Base-by-base conservation (phyloP, 257 asterid genomes). In the Solanum bulbocastanum region DNA sequence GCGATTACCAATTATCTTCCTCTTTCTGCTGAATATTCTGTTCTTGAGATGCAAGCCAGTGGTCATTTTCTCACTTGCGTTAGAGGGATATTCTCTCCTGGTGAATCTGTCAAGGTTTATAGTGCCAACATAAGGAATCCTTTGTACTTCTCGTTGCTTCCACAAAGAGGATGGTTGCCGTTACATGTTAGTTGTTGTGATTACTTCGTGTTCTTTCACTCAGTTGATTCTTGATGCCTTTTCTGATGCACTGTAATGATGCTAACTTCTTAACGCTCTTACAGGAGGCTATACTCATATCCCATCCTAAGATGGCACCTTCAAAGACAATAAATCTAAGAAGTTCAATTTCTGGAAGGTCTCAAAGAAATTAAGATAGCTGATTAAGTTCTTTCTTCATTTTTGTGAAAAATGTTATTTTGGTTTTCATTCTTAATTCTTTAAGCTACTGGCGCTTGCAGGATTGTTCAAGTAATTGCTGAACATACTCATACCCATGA, bases 311-410 rank as follows among this genome's bases (percentile, higher is more conserved):
- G 90, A 90, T 75, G 90, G 88, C 89, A 75, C 94, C 99, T 35
- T 89, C 98, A 60, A 96, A 94, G 91, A 91, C 99, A 10, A 92
- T 97, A 83, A 92, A 88, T 91, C 93, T 97, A 86, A 92, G 99
- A 91, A 97, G 99, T 91, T 93, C 99, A 78, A 91, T 95, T 88
- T 94, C 99, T 90, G 98, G 99, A 95, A 97, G 99, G 99, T 97
- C 88, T 82, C 44, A 20, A 18, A 49, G 71, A 49, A 82, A 82
- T 49, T 49, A 82, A 32, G 71, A 49, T 66, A 89, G 81, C 49
- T 90, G 72, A 68, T 76, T 73, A 69, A n/a, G 78, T 74, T 89
- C 76, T 44, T 86, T 65, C 37, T 25, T 86, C 36, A 62, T 88
- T 35, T 69, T 72, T 86, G 87, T 76, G 42, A 40, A 84, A 68